A percentile compares a stretch with the other conserved stretches of the same genome.
phyloP scores from a whole-genome alignment of 176 grass and related monocot species.

The Aegilops sharonensis region DNA sequence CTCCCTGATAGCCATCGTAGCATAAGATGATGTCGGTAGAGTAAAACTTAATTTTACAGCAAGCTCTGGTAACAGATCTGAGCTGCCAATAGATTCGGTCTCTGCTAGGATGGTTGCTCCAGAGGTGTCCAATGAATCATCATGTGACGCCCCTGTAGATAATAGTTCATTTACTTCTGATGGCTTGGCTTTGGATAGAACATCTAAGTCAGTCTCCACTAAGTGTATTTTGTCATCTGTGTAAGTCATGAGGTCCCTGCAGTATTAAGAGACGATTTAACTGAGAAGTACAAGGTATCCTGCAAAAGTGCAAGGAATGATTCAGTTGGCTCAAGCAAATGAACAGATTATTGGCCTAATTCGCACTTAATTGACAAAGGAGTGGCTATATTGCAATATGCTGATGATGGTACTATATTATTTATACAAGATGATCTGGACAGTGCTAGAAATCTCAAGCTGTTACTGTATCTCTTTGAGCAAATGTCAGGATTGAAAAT shows the following conservation, averaged over 20 bases:
- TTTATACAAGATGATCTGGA: neutral
- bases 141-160: constrained; percentile 28
- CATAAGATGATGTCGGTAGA: constrained; percentile 91
- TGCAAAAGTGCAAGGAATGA: neutral
- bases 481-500: neutral
- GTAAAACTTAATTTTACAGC: constrained; percentile 85
- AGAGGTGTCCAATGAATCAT: constrained; percentile 24
- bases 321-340: neutral
- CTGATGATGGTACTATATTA: neutral
- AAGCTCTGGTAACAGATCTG: constrained; percentile 42
- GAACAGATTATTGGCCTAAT: too few relatives aligned
- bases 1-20: constrained; percentile 96
- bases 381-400: neutral
- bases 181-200: constrained; percentile 39
- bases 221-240: constrained; percentile 56
- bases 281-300: constrained; percentile 12
- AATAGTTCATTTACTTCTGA: constrained; percentile 35
- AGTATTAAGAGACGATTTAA: constrained; percentile 27
- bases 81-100: constrained; percentile 31
- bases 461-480: neutral
- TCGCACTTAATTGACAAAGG: neutral
- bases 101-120: constrained; percentile 11
- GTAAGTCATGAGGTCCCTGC: constrained; percentile 72
- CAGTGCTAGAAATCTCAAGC: neutral
- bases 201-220: constrained; percentile 72